Evolutionary conservation across 164 flowering plant genomes (phyloP).

Genomic region (Aristolochia californica): DNA sequence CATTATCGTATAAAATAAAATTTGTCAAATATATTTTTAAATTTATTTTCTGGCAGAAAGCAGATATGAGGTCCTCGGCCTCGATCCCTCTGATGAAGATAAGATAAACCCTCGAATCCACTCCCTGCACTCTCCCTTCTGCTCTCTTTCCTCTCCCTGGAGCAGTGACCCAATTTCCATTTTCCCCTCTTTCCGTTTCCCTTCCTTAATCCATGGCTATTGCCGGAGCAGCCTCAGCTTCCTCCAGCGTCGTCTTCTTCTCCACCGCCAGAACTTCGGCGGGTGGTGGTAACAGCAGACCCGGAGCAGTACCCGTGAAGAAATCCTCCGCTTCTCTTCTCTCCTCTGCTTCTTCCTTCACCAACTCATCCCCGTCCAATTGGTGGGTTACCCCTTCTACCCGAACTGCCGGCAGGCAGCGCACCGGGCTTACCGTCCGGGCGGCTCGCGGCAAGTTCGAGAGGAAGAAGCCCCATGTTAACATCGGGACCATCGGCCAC

Average conservation of each 20-base stretch:
- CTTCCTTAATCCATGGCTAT: no score
- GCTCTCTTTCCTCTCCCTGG: neutral
- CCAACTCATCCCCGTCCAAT: neutral
- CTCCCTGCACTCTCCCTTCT: neutral
- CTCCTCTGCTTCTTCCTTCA: neutral
- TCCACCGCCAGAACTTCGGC: neutral
- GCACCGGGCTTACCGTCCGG: neutral
- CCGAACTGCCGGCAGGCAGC: neutral
- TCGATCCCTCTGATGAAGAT: neutral
- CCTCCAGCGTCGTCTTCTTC: neutral
- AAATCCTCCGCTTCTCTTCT: neutral
- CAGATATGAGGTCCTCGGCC: neutral
- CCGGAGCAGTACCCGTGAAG: neutral
- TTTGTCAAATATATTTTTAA: no score
- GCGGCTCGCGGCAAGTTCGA: slow-evolving; percentile 35
- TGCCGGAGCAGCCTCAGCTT: neutral
- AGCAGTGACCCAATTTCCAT: neutral
- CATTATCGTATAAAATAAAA: neutral
- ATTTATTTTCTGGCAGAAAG: no score
- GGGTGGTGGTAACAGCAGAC: no score
- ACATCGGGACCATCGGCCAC: slow-evolving; percentile 33
- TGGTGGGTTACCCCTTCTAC: neutral
- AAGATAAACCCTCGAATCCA: neutral
- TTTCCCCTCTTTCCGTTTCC: neutral
- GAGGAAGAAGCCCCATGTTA: slow-evolving; percentile 31